Base-by-base conservation (phyloP, 495 filamentous ascomycete genomes). In the Cercophora sp. region DNA sequence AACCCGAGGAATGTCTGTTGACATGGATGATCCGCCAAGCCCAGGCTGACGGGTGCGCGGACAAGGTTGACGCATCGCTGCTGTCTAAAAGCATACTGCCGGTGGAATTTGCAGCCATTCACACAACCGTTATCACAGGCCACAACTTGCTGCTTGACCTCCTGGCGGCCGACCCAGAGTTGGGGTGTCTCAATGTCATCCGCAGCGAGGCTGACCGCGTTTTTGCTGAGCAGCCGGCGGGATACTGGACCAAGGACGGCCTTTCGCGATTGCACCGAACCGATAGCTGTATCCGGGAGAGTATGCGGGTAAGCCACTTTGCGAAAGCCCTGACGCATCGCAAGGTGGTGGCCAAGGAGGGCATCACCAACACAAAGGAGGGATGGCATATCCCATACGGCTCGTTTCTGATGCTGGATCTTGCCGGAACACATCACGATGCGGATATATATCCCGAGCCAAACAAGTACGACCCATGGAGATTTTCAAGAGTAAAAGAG, bases 51-150 rank as follows among this genome's bases (percentile, higher is more conserved):
- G 57, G 57, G 8, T 53, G 54, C 13, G 23, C 20, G 3, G 26
- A 54, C 15, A 58, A 65, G 31, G 59, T 66, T 13, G 48, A 48
- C 13, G 29, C 61, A 0, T 37, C 46, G 19, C 51, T 56, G 42
- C 53, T 70, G 15, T 64, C 61, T 15, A 64, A 67, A 52, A 65
- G 71, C 11, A 54, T 78, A 1, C 59, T 71, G 8, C 62, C 66
- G 0, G 48, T 75, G 8, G 70, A 77, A 54, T 76, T 78, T 40
- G 75, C 68, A 2, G 65, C 70, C 2, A 74, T 78, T 27, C 72
- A 79, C 58, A 76, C 75, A 8, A 76, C 75, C 11, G 67, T 65
- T 35, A 56, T 78, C n/a, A 67, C 68, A 1, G 62, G 67, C 10
- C 70, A 70, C 27, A 68, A 66, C 45, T 60, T 74, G 16, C 19